A percentile compares a stretch with the other conserved stretches of the same genome.
Conservation (phyloP, 2,329 filamentous ascomycete species). For the Xenoacremonium recifei region DNA sequence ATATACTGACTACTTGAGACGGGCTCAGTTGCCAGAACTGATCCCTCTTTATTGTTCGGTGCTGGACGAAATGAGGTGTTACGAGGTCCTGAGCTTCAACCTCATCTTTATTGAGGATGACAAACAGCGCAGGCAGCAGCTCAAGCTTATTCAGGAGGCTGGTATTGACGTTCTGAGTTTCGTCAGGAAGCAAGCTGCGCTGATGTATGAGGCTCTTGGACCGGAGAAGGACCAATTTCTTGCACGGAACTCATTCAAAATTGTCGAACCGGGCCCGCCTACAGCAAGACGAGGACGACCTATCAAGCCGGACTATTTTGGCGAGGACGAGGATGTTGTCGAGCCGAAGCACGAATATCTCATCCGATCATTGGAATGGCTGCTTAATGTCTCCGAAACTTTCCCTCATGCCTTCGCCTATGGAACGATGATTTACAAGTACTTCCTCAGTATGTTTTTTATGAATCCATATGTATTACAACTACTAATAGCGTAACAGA, state of each 20-base stretch:
- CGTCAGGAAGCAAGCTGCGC: constrained; percentile 63
- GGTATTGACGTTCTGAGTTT: constrained; percentile 72
- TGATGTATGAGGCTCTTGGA: constrained; percentile 50
- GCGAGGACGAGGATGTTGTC: constrained; percentile 53
- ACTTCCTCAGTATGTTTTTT: constrained; percentile 71
- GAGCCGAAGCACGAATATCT: constrained; percentile 66
- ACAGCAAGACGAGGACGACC: constrained; percentile 50
- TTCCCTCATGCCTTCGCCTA: constrained; percentile 69
- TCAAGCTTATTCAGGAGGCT: constrained; percentile 74
- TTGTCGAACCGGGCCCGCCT: constrained; percentile 43
- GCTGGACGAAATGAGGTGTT: constrained; percentile 61
- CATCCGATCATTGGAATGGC: constrained; percentile 83
- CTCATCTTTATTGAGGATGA: constrained; percentile 69
- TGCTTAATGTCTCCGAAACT: constrained; percentile 69
- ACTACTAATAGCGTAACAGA: constrained; percentile 33
- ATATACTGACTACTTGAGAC: constrained; percentile 78
- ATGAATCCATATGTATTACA: background rate
- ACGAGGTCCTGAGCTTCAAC: constrained; percentile 72
- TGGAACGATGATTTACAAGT: constrained; percentile 74
- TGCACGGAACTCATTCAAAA: constrained; percentile 46
- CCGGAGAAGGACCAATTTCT: constrained; percentile 30
- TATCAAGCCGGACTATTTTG: constrained; percentile 71
- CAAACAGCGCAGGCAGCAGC: constrained; percentile 63
- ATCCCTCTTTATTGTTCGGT: constrained; percentile 88
- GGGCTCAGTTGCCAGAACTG: constrained; percentile 70